Base-by-base conservation (phyloP, 148 eudicot genomes). In the Hydrangea macrophylla region DNA sequence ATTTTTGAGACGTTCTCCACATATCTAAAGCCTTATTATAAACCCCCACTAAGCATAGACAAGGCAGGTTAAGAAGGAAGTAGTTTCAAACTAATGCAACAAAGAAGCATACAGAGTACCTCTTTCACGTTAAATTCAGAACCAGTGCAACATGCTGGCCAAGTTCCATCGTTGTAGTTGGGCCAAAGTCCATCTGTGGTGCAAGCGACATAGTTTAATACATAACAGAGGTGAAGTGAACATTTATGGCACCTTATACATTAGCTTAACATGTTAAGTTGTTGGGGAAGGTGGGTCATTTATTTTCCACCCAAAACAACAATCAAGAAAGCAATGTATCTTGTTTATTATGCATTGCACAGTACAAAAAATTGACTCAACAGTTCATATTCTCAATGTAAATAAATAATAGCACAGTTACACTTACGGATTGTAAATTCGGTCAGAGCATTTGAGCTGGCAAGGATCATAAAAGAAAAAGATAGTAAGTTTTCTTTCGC, bases 111-210 rank as follows among this genome's bases (percentile, higher is more conserved):
- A 13, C 26, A 56, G 8, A n/a, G 31, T 76, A 93, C 97, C 98
- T 88, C 84, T 44, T 90, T 82, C 11, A 60, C 58, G 76, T 93
- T 86, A 76, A 93, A 93, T 39, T 51, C 69, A 32, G 85, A 64
- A 23, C 85, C 74, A 54, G 78, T 70, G 75, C 98, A 93, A 67
- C 98, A 93, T 65, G 95, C 69, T 48, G 98, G 98, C 97, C 97
- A 93, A 58, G 78, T 73, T 55, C 98, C 98, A 73, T 93, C 90
- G 58, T 93, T 90, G 82, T 93, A 93, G 75, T 93, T 87, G 32
- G 97, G 79, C 98, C 98, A 93, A 58, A 93, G 78, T 67, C 98
- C 98, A 85, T 90, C 98, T 93, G 85, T 67, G 58, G 24, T 44
- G 63, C 60, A 69, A 64, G 64, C 68, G 39, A 27, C 17, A 36